Percentiles rank a stretch among this genome's conserved stretches.
Conservation (phyloP, 148 eudicot species). For the Arbutus unedo region DNA sequence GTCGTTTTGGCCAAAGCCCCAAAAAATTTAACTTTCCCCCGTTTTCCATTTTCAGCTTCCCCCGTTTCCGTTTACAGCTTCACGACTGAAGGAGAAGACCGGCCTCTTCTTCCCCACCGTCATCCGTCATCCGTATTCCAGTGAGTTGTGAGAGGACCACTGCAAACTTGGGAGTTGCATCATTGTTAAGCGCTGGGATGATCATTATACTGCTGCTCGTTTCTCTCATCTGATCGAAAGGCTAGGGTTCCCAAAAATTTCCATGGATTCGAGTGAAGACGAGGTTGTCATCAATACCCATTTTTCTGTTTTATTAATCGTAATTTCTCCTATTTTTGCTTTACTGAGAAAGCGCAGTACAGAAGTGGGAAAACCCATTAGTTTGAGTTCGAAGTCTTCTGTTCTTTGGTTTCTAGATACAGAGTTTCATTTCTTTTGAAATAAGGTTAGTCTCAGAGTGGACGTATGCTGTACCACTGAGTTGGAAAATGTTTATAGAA, state of each 20-base stretch:
- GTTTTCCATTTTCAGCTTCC: no score
- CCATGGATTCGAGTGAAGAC: slow-evolving; percentile 14
- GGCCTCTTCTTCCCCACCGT: no score
- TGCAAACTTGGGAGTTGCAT: no score
- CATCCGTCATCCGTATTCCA: no score
- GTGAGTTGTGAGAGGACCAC: no score
- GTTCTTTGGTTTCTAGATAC: neutral
- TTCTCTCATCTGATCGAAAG: neutral
- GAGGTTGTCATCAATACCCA: neutral
- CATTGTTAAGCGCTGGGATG: neutral
- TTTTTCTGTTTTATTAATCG: neutral
- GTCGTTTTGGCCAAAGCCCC: no score
- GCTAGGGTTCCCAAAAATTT: neutral
- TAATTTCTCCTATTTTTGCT: neutral
- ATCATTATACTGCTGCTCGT: neutral
- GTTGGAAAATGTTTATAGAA: neutral
- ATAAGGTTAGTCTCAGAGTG: neutral
- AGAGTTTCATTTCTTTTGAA: neutral
- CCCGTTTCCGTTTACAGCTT: no score
- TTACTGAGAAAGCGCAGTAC: neutral
- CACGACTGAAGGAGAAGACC: no score
- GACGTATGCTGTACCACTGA: neutral
- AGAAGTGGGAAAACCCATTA: neutral
- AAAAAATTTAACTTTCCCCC: no score
- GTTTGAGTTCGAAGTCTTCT: neutral